phyloP scores from a whole-genome alignment of 225 moss, liverwort and hornwort species.

The Bryoerythrophyllum caledonicum region DNA sequence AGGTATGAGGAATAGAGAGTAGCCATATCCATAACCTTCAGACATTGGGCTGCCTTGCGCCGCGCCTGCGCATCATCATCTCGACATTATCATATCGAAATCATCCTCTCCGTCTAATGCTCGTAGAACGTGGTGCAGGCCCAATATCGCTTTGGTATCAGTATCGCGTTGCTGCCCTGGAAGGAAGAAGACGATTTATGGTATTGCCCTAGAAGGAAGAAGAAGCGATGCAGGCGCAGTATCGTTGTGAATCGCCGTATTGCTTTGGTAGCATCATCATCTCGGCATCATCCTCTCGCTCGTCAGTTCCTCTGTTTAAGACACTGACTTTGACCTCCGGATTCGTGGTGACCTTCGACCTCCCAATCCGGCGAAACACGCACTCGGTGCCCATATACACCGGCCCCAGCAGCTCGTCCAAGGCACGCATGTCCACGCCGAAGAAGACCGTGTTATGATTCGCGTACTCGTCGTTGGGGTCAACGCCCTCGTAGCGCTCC shows the following conservation, averaged over 20 bases:
- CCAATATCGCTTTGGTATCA: too few relatives aligned
- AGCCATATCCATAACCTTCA: too few relatives aligned
- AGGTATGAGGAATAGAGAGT: too few relatives aligned
- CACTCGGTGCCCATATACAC: constrained; percentile 91
- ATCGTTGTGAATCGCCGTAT: constrained; percentile 77
- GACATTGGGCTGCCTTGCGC: too few relatives aligned
- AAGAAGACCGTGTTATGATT: constrained; percentile 88
- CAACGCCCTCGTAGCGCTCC: constrained; percentile 89
- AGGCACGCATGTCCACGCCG: constrained; percentile 90
- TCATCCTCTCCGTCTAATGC: too few relatives aligned
- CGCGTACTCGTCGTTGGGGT: constrained; percentile 75
- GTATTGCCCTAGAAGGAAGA: too few relatives aligned
- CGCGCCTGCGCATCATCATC: too few relatives aligned
- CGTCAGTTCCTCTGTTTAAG: constrained; percentile 39
- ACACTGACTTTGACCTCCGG: constrained; percentile 47
- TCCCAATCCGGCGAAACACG: constrained; percentile 74
- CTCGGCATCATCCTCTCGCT: constrained; percentile 48
- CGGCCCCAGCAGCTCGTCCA: constrained; percentile 92
- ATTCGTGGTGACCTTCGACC: constrained; percentile 25
- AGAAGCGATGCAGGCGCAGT: too few relatives aligned
- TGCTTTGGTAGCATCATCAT: constrained; percentile 69
- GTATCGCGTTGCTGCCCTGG: too few relatives aligned
- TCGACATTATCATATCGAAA: too few relatives aligned
- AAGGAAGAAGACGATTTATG: too few relatives aligned
- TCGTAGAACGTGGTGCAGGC: too few relatives aligned